phyloP scores from a whole-genome alignment of 2,329 filamentous ascomycete genomes.

The Ophiostoma angusticollis region DNA sequence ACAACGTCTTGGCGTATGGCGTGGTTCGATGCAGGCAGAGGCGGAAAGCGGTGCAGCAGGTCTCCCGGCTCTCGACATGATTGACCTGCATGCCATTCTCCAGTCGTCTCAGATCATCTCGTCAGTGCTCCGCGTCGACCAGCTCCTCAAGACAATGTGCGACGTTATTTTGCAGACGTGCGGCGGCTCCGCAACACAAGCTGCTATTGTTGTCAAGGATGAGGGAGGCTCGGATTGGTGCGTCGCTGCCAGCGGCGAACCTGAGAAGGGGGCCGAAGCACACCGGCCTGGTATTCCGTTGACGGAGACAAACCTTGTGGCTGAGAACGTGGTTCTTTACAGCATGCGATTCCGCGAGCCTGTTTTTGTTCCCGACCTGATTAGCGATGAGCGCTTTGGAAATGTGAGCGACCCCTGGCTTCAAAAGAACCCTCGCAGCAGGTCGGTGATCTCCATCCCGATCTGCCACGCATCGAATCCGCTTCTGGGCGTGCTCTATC shows the following conservation, averaged over 20 bases:
- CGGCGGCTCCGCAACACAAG: constrained; percentile 55
- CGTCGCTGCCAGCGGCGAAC: constrained; percentile 60
- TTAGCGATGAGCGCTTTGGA: constrained; percentile 65
- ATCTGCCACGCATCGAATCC: constrained; percentile 61
- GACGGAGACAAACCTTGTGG: constrained; percentile 53
- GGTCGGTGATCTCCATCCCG: constrained; percentile 66
- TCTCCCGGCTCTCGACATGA: constrained; percentile 67
- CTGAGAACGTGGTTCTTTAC: constrained; percentile 64
- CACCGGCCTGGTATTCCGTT: constrained; percentile 55
- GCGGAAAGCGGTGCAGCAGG: constrained; percentile 36
- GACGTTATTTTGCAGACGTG: constrained; percentile 70
- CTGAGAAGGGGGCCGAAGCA: constrained; percentile 53
- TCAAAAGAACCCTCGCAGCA: constrained; percentile 53
- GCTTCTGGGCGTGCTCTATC: constrained; percentile 61
- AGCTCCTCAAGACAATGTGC: constrained; percentile 67
- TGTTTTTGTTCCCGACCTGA: constrained; percentile 60
- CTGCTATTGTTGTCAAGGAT: constrained; percentile 62
- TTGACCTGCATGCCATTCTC: constrained; percentile 66
- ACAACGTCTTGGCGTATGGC: constrained; percentile 50
- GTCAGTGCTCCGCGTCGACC: constrained; percentile 62
- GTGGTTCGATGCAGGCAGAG: constrained; percentile 45
- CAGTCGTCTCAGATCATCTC: constrained; percentile 70
- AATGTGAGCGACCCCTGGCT: constrained; percentile 61
- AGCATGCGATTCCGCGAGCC: constrained; percentile 63
- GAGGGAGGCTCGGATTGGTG: constrained; percentile 52